Evolutionary conservation across 2,329 filamentous ascomycete genomes (phyloP).

Genomic region (Cyphellophora europaea): DNA sequence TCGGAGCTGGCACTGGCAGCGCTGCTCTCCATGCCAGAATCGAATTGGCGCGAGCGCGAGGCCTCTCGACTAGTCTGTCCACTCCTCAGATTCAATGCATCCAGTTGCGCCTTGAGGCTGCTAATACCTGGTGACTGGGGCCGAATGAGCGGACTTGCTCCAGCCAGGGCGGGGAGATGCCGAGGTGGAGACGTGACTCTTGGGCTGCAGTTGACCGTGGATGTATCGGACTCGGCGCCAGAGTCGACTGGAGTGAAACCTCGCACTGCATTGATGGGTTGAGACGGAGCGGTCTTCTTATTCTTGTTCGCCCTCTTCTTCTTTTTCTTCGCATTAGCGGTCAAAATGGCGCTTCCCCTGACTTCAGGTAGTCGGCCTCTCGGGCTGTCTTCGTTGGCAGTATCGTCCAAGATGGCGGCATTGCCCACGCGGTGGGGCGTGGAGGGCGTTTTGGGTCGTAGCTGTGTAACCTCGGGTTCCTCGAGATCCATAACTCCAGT

Average conservation of each 20-base stretch:
- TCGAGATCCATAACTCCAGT: conserved; percentile 7
- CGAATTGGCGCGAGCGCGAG: conserved; percentile 40
- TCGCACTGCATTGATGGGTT: conserved; percentile 29
- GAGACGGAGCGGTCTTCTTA: conserved; percentile 18
- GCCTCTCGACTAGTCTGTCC: conserved; percentile 48
- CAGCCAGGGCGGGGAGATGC: conserved; percentile 20
- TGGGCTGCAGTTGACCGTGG: conserved; percentile 24
- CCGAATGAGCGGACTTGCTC: conserved; percentile 38
- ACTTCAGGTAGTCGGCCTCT: conserved; percentile 15
- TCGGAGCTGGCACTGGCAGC: conserved; percentile 51
- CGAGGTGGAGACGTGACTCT: conserved; percentile 22
- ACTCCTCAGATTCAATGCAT: conserved; percentile 60
- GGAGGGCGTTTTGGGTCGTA: conserved; percentile 3
- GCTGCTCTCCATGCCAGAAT: conserved; percentile 41
- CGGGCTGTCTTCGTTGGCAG: conserved; percentile 1
- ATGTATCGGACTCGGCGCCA: conserved; percentile 36
- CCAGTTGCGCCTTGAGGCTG: conserved; percentile 70
- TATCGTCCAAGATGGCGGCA: neutral
- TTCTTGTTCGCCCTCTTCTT: conserved; percentile 33
- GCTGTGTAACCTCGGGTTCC: conserved; percentile 18
- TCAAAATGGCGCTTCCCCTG: conserved; percentile 22
- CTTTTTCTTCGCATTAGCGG: conserved; percentile 22
- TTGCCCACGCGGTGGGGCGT: conserved; percentile 1
- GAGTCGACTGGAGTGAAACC: conserved; percentile 35
- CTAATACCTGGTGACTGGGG: conserved; percentile 63